Percentiles rank a stretch among this genome's conserved stretches.
These are phyloP conservation scores for Candida chauliodis DNA, from an alignment of 805 yeast species.

Conservation along the genomic window DNA sequence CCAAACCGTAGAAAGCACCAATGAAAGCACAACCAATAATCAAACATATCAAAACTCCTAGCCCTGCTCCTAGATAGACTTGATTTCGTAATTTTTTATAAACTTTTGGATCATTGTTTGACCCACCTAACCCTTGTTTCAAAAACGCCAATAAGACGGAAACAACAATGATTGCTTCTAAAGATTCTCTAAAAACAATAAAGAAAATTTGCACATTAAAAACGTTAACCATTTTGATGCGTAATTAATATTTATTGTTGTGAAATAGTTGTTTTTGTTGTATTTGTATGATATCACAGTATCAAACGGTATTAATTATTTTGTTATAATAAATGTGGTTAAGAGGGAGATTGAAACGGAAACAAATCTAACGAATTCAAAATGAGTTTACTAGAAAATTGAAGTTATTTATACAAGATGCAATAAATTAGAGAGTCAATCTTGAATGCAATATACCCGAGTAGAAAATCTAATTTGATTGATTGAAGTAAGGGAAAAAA, in stretches of 20 bases:
- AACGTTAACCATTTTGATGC: slow-evolving; percentile 46
- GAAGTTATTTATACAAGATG: too few relatives aligned
- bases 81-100: slow-evolving; percentile 62
- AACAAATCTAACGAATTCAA: slow-evolving; percentile 2
- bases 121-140: slow-evolving; percentile 72
- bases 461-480: too few relatives aligned
- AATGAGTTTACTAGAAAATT: not conserved
- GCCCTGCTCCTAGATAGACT: slow-evolving; percentile 75
- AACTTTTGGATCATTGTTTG: slow-evolving; percentile 41
- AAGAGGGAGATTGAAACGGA: slow-evolving; percentile 5
- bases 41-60: slow-evolving; percentile 73
- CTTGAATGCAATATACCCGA: too few relatives aligned
- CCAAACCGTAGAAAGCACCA: slow-evolving; percentile 82
- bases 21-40: slow-evolving; percentile 85
- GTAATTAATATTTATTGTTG: too few relatives aligned
- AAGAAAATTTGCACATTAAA: slow-evolving; percentile 74
- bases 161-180: slow-evolving; percentile 84
- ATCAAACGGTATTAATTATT: not conserved
- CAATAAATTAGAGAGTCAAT: too few relatives aligned
- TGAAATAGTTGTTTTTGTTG: too few relatives aligned
- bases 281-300: not conserved
- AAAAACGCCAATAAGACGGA: slow-evolving; percentile 86
- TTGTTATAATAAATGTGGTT: not conserved
- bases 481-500: too few relatives aligned
- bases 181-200: slow-evolving; percentile 83